Evolutionary conservation across 345 rosid genomes (phyloP).

Genomic region (Moricandia arvensis): DNA sequence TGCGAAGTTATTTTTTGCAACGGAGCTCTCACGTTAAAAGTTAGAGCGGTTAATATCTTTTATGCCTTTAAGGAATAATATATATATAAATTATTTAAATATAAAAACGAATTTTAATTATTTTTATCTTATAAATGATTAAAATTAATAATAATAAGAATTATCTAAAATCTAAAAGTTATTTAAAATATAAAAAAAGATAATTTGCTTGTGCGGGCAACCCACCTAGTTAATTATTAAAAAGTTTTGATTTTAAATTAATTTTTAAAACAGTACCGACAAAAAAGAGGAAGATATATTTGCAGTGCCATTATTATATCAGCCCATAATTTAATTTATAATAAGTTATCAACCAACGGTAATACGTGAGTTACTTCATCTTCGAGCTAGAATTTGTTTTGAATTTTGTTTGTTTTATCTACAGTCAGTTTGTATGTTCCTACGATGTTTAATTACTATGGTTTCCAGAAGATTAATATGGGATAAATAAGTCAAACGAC

Average conservation of each 20-base stretch:
- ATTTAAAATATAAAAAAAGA: too few species aligned
- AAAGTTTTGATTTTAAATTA: not conserved
- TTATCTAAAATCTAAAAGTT: too few species aligned
- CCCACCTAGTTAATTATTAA: too few species aligned
- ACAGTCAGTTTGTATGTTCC: constrained; percentile 23
- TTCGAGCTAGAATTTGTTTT: not conserved
- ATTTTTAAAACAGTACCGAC: not conserved
- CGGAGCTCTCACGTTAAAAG: too few species aligned
- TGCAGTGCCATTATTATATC: not conserved
- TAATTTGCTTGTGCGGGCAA: too few species aligned
- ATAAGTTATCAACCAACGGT: not conserved
- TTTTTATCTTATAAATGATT: not conserved
- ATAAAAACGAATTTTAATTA: too few species aligned
- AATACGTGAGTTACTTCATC: constrained; percentile 1
- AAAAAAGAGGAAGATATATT: not conserved
- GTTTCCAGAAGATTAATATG: constrained; percentile 28
- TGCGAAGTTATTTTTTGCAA: too few species aligned
- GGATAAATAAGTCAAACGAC: constrained; percentile 34
- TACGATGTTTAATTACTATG: constrained; percentile 24
- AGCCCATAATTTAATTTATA: not conserved
- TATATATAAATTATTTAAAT: too few species aligned
- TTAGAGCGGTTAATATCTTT: too few species aligned
- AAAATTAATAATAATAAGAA: too few species aligned
- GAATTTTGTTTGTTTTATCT: not conserved
- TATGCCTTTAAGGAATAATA: too few species aligned